These are phyloP conservation scores for Caloboletus firmus DNA, from an alignment of 1,284 basidiomycete species.

Conservation along the genomic window DNA sequence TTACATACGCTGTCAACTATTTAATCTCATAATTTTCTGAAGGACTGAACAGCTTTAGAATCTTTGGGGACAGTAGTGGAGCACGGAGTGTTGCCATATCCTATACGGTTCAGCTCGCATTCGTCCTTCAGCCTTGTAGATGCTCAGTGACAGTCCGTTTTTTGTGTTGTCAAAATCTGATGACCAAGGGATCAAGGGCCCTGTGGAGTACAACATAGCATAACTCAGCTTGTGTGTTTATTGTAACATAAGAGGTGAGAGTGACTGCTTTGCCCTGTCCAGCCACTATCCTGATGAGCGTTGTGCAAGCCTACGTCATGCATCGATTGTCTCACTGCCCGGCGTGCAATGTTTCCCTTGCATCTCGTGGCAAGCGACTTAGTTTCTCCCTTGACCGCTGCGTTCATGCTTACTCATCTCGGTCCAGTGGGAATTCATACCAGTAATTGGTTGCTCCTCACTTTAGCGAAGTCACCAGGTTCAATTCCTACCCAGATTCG, in stretches of 20 bases:
- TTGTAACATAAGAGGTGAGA: not conserved
- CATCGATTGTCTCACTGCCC: not conserved
- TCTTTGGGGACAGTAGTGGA: not conserved
- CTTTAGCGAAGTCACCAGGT: too few relatives aligned
- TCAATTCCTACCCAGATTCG: not conserved
- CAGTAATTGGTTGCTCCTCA: not conserved
- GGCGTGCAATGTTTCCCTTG: not conserved
- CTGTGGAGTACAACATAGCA: not conserved
- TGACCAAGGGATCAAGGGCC: not conserved
- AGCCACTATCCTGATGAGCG: not conserved
- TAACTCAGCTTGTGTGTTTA: not conserved
- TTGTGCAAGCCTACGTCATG: not conserved
- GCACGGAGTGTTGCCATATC: not conserved
- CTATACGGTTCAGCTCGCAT: not conserved
- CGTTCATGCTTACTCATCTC: not conserved
- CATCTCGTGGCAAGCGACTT: not conserved
- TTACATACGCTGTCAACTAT: not conserved
- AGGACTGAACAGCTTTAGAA: not conserved
- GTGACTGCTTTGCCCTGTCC: not conserved
- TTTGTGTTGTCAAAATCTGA: not conserved
- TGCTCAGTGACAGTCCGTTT: not conserved
- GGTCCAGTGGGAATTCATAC: not conserved
- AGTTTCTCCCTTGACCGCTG: not conserved
- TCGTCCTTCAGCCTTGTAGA: not conserved
- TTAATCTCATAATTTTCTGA: not conserved